Conservation (phyloP, 1,284 basidiomycete genomes). For the Ceratobasidium sp. region DNA sequence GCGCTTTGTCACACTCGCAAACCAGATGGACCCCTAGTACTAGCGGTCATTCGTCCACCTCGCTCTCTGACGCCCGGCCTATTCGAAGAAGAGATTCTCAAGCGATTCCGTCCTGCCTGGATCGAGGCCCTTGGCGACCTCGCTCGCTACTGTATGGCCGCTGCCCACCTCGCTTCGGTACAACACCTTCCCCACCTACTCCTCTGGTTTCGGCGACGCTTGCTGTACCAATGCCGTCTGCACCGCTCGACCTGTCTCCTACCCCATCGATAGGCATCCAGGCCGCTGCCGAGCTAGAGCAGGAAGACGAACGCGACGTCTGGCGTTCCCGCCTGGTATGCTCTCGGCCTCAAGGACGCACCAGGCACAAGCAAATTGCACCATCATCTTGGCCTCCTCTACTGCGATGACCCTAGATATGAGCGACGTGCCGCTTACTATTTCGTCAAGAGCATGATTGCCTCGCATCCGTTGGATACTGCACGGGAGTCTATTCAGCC, state of each 20-base stretch:
- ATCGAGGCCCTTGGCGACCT: too few relatives aligned
- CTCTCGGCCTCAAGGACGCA: constrained; percentile 84
- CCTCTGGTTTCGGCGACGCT: constrained; percentile 20
- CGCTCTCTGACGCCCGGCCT: too few relatives aligned
- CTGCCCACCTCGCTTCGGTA: too few relatives aligned
- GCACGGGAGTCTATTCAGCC: constrained; percentile 90
- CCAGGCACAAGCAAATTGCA: constrained; percentile 94
- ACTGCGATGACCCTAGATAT: constrained; percentile 82
- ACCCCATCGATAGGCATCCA: constrained; percentile 82
- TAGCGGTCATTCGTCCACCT: constrained; percentile 84
- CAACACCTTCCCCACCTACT: constrained; percentile 46
- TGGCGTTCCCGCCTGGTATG: constrained; percentile 94
- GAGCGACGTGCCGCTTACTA: constrained; percentile 92
- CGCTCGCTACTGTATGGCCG: too few relatives aligned
- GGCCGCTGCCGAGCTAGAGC: constrained; percentile 84
- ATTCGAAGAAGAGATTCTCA: too few relatives aligned
- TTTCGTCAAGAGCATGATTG: constrained; percentile 94
- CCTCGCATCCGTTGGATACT: constrained; percentile 85
- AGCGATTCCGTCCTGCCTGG: too few relatives aligned
- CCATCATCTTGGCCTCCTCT: constrained; percentile 91
- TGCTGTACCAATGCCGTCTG: constrained; percentile 53
- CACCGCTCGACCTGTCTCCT: constrained; percentile 74
- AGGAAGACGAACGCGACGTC: constrained; percentile 90
- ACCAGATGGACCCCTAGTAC: too few relatives aligned
- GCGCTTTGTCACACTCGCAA: too few relatives aligned